Evolutionary conservation across 441 rosid species (phyloP), one percentile per base, ranked within the genome.

Genomic region (Breynia disticha): DNA sequence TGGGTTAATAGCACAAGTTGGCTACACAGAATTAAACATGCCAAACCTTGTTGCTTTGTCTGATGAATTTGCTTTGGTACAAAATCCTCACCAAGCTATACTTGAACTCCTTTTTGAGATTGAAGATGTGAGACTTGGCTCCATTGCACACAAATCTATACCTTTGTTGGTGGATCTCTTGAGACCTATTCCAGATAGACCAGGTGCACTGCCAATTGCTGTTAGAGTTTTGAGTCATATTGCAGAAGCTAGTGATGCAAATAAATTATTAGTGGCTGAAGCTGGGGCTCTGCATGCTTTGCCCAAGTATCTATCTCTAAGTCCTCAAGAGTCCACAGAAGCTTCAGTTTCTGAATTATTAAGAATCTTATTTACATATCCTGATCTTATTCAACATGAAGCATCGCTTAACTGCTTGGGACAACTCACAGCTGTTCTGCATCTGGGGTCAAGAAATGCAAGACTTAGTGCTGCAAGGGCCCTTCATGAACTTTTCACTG

Each of bases 181-280:
- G 74, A 80, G 79, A 72, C 98, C 98, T 16, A 79, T 88, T 55
- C 90, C 96, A 55, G 94, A 88, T 57, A 80, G 95, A 72, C 95
- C 87, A 5, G 69, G 73, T 67, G 89, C 87, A 61, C 87, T 85
- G 55, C 74, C 84, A 46, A 60, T 79, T 62, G 79, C 80, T 54
- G 82, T 91, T 66, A 75, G 58, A 53, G 79, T 87, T 53, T 78
- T 91, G 60, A 80, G 81, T 48, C 68, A 48, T 56, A 70, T 87
- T 57, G 90, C 90, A 43, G 78, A 77, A 46, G 87, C 78, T 62
- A 80, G 83, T 22, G 89, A 85, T 67, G 48, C 80, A 58, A 79
- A 73, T 75, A 91, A 91, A 70, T 45, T 87, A 60, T 66, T 77
- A 35, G 80, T 86, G 70, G 89, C 79, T 54, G 95, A 91, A 72